phyloP scores from a whole-genome alignment of 805 yeast species.

The Saturnispora mendoncae region DNA sequence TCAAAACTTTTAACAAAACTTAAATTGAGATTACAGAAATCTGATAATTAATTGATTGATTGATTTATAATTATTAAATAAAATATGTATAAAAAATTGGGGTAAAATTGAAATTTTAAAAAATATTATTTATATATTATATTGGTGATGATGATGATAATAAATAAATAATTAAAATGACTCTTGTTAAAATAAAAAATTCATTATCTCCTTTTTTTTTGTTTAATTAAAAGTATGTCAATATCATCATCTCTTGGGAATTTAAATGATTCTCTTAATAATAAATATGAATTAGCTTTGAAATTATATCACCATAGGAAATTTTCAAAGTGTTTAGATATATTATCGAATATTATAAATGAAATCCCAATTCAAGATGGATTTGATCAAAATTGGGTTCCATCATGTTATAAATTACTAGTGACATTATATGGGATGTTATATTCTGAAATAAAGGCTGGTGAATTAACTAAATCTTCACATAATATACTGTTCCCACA shows the following conservation, averaged over 20 bases:
- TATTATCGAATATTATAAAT: background rate
- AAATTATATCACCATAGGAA: constrained; percentile 6
- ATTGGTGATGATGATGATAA: background rate
- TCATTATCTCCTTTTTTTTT: too few relatives aligned
- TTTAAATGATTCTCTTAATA: background rate
- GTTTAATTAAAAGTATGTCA: background rate
- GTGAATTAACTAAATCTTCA: background rate
- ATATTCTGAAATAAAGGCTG: background rate
- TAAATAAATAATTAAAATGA: background rate
- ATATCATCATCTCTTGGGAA: constrained; percentile 1
- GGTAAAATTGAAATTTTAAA: background rate
- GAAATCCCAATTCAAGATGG: background rate
- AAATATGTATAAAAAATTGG: too few relatives aligned
- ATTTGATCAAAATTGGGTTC: background rate
- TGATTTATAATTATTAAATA: too few relatives aligned
- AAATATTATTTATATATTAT: background rate
- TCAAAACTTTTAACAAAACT: constrained; percentile 12
- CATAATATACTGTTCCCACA: background rate
- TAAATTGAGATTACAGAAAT: background rate
- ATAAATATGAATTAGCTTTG: constrained; percentile 2
- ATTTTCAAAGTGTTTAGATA: constrained; percentile 3
- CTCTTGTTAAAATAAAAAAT: background rate
- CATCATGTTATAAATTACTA: background rate
- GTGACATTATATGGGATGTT: constrained; percentile 1
- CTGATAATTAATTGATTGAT: background rate